These are phyloP conservation scores for Populus tremula DNA, from an alignment of 345 rosid genomes.

Conservation along the genomic window DNA sequence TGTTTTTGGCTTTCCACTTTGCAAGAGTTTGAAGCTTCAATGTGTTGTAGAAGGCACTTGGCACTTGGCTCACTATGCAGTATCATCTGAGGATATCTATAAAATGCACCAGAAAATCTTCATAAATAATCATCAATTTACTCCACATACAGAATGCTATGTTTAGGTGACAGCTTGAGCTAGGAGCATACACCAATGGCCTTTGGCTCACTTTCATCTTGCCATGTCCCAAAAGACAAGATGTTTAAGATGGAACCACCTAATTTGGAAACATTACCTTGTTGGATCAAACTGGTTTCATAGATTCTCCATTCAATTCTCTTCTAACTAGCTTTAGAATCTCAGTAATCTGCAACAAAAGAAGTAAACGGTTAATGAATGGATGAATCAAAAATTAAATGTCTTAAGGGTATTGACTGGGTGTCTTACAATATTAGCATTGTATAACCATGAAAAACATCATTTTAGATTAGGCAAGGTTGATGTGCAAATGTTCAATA, in stretches of 20 bases:
- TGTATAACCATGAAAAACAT: background rate
- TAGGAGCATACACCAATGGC: background rate
- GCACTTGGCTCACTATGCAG: background rate
- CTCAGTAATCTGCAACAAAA: slow-evolving; percentile 65
- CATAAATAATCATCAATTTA: background rate
- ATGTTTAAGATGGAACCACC: background rate
- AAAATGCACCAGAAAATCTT: background rate
- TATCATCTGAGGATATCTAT: slow-evolving; percentile 4
- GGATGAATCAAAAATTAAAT: background rate
- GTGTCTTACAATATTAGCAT: background rate
- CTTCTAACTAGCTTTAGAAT: slow-evolving; percentile 72
- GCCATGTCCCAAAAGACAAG: background rate
- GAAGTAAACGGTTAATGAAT: slow-evolving; percentile 5
- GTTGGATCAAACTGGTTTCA: slow-evolving; percentile 33
- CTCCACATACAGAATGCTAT: background rate
- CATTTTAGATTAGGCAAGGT: background rate
- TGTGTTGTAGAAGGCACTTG: background rate
- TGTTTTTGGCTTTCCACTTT: background rate
- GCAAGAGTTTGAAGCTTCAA: background rate
- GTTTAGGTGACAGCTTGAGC: background rate
- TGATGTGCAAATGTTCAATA: background rate
- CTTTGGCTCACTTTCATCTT: background rate
- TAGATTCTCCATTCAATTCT: slow-evolving; percentile 69
- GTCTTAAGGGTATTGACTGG: background rate
- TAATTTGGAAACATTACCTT: slow-evolving; percentile 19